Evolutionary conservation across 805 yeast species (phyloP).

Genomic region (Saccharomycopsis schoenii): DNA sequence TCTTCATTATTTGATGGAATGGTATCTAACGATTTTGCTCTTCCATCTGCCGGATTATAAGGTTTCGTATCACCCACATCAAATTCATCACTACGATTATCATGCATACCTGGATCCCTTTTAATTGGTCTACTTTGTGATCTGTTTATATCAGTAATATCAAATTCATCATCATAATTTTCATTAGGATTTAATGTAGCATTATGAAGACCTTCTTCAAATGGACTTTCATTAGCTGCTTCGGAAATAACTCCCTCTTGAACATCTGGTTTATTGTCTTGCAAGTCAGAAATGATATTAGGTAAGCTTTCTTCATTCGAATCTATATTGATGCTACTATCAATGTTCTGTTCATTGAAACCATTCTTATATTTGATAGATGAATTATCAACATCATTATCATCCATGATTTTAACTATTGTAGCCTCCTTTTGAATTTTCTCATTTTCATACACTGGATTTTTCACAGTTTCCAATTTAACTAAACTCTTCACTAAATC

Average conservation of each 20-base stretch:
- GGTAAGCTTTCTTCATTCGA: background rate
- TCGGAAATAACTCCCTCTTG: background rate
- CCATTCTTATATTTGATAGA: slow-evolving; percentile 10
- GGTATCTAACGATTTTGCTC: slow-evolving; percentile 1
- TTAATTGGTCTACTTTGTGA: background rate
- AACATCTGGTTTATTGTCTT: slow-evolving; percentile 1
- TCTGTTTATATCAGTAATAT: background rate
- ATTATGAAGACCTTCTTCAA: slow-evolving; percentile 4
- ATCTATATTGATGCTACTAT: background rate
- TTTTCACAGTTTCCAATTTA: slow-evolving; percentile 39
- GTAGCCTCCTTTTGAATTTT: slow-evolving; percentile 10
- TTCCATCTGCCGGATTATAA: background rate
- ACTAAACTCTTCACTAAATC: slow-evolving; percentile 63
- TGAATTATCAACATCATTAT: slow-evolving; percentile 8
- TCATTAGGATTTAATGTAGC: too few relatives aligned
- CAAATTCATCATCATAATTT: background rate
- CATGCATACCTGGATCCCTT: background rate
- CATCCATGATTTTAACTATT: slow-evolving; percentile 10
- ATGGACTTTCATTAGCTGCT: slow-evolving; percentile 7
- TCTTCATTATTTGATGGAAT: slow-evolving; percentile 24
- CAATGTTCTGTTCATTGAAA: slow-evolving; percentile 19
- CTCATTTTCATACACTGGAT: slow-evolving; percentile 33
- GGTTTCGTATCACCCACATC: background rate
- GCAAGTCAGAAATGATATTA: too few relatives aligned
- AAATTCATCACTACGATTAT: background rate